Evolutionary conservation across 306 rosid genomes (phyloP).

Genomic region (Gillenia trifoliata): DNA sequence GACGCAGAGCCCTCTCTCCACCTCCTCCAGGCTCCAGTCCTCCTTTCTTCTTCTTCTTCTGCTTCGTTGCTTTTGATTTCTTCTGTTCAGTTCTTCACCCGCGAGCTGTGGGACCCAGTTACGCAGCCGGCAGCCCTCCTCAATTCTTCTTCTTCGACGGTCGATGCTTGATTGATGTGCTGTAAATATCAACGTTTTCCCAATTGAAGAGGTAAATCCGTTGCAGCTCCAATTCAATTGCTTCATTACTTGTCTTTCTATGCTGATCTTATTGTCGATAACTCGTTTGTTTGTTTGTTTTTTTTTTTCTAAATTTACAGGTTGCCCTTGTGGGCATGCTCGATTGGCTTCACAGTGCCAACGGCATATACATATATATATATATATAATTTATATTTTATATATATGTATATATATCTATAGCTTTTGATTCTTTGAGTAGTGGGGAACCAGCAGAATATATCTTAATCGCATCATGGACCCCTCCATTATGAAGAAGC

Average conservation of each 20-base stretch:
- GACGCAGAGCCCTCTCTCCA: neutral
- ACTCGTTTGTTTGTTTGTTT: neutral
- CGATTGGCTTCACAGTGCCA: neutral
- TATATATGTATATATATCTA: no score
- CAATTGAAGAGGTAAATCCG: neutral
- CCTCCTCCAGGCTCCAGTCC: neutral
- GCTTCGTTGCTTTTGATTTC: neutral
- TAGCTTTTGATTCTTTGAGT: neutral
- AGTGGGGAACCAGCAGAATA: neutral
- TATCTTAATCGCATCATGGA: slow-evolving; percentile 41
- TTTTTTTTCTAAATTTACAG: neutral
- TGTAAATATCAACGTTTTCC: neutral
- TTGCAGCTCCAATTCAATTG: neutral
- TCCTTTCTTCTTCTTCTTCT: neutral
- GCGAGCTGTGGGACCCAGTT: neutral
- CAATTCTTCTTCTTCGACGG: neutral
- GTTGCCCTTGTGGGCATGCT: neutral
- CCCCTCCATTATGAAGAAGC: slow-evolving; percentile 87
- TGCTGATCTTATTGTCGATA: neutral
- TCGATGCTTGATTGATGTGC: neutral
- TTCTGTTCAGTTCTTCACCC: neutral
- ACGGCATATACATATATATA: neutral
- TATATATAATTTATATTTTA: no score
- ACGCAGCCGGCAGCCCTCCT: neutral
- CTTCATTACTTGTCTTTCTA: neutral